Base-by-base conservation (phyloP, 495 filamentous ascomycete species). In the Pseudomonodictys pantanalensis region DNA sequence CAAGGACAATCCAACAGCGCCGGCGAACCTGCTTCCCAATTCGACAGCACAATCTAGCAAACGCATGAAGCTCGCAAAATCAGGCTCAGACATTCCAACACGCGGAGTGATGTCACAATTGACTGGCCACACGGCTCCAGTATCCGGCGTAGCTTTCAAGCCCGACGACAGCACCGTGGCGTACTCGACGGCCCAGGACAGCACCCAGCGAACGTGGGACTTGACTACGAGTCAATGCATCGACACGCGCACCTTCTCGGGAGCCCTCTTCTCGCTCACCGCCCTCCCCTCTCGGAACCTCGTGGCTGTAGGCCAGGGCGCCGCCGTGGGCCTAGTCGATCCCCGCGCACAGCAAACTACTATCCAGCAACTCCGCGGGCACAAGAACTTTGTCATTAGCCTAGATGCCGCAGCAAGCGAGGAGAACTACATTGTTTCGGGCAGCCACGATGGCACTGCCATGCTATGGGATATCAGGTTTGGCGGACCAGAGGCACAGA, bases 271-370 rank as follows among this genome's bases (percentile, higher is more conserved):
- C 49, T 89, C 84, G 1, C 77, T 96, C 2, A 81, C 81, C 65
- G 83, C 86, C 17, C 75, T 96, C 2, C 79, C 81, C 4, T 78
- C 82, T 47, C 71, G 86, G 9, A 80, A 83, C 52, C 80, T 97
- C 0, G 78, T 98, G 18, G 93, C 91, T 12, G 86, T 89, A 7
- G 93, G 93, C 47, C 91, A 88, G 0, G 83, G 86, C 8, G 89
- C 89, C n/a, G 86, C 92, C 73, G 88, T 97, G 70, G 91, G 88
- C 0, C 79, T 97, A 12, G 84, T 96, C 55, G 93, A 98, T 71
- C 92, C 92, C 2, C 85, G 93, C 47, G 85, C 90, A 4, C 79
- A 84, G 1, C 81, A 82, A 2, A 84, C 92, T 17, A 79, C 86
- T 9, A 87, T 89, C 18, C 87, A 95, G 83, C 96, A 91, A 12